These are phyloP conservation scores for Colletotrichum trifolii DNA, from an alignment of 2,329 filamentous ascomycete species.

Conservation along the genomic window DNA sequence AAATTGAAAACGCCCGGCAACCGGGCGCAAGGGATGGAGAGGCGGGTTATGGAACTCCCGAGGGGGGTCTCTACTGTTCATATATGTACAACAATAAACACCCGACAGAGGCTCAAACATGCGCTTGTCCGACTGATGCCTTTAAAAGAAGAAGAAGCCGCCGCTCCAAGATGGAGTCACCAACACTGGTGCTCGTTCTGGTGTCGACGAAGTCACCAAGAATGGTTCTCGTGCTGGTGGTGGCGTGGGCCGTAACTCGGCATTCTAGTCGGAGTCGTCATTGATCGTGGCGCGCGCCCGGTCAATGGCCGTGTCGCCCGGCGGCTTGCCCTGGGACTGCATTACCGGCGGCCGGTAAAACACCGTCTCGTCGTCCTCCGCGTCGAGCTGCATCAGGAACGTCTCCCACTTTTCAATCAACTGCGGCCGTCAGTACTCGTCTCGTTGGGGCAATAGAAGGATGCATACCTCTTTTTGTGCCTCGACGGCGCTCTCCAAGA, in stretches of 20 bases:
- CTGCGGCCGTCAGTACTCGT: constrained; percentile 48
- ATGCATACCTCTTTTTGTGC: constrained; percentile 92
- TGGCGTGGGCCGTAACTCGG: constrained; percentile 20
- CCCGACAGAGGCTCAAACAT: constrained; percentile 22
- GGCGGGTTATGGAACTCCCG: constrained; percentile 29
- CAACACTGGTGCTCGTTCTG: not conserved
- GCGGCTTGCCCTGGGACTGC: constrained; percentile 58
- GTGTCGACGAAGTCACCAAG: constrained; percentile 16
- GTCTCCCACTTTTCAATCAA: constrained; percentile 96
- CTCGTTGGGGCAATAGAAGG: not conserved
- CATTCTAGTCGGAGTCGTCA: constrained; percentile 67
- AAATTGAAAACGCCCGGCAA: constrained; percentile 18
- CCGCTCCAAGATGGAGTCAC: constrained; percentile 22
- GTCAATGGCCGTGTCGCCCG: constrained; percentile 69
- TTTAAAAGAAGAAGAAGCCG: not conserved
- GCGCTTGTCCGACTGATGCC: constrained; percentile 24
- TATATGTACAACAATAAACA: constrained; percentile 39
- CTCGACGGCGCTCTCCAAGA: constrained; percentile 95
- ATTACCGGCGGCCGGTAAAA: constrained; percentile 74
- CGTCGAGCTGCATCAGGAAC: constrained; percentile 94
- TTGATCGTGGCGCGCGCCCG: constrained; percentile 68
- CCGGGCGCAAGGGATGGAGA: constrained; percentile 15
- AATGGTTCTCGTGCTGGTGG: not conserved
- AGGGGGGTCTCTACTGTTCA: constrained; percentile 35
- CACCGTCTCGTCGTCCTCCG: constrained; percentile 83